Evolutionary conservation across 176 grass and related monocot genomes (phyloP).

Genomic region (Oryza nivara): DNA sequence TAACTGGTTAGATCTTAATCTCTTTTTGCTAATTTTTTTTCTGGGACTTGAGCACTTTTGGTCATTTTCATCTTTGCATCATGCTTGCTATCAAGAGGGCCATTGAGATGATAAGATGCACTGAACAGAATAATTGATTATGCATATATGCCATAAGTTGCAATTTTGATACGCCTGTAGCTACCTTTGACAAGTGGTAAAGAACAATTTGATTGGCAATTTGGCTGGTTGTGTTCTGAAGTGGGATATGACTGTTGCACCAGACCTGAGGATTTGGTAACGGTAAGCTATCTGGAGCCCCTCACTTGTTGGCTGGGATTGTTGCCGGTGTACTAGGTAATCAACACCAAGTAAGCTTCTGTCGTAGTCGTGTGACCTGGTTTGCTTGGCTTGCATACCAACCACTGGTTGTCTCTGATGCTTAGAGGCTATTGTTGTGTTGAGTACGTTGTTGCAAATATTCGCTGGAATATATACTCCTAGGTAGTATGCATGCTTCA

Average conservation of each 20-base stretch:
- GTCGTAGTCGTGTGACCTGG: conserved; percentile 22
- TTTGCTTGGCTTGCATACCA: background rate
- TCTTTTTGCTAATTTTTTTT: background rate
- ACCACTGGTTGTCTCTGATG: conserved; percentile 7
- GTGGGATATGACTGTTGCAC: background rate
- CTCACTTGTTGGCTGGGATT: background rate
- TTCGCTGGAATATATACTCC: background rate
- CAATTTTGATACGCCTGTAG: background rate
- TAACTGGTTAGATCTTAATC: conserved; percentile 1
- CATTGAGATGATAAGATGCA: conserved; percentile 11
- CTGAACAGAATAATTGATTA: background rate
- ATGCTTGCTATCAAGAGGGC: conserved; percentile 13
- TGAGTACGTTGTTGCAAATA: background rate
- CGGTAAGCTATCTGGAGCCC: background rate
- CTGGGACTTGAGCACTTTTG: conserved; percentile 23
- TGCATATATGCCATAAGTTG: background rate
- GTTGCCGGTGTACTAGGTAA: conserved; percentile 29
- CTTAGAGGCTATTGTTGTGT: background rate
- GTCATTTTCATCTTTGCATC: conserved; percentile 25
- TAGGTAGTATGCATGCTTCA: background rate
- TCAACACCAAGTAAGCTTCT: conserved; percentile 6
- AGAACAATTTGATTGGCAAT: background rate
- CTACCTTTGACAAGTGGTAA: background rate
- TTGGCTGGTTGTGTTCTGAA: background rate
- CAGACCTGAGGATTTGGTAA: background rate